A percentile compares a stretch with the other conserved stretches of the same genome.
These are phyloP conservation scores for Boletus tomentosulus DNA, from an alignment of 768 basidiomycete genomes.

Conservation along the genomic window DNA sequence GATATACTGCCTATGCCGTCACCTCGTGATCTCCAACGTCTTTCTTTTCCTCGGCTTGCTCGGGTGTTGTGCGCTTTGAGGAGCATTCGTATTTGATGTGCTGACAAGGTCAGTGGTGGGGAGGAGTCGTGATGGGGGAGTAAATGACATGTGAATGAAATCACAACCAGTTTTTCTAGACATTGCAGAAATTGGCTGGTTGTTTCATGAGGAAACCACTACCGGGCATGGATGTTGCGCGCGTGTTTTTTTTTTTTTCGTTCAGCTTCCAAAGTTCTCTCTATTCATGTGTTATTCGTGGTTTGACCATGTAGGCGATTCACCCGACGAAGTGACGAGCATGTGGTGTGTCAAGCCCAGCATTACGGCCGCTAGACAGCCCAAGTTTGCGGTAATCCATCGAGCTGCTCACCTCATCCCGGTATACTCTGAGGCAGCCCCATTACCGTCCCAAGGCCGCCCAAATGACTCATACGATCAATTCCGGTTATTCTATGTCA, in stretches of 20 bases:
- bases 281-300: conserved; percentile 21
- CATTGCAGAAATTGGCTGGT: no score
- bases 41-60: no score
- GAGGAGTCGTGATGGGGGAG: no score
- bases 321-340: conserved; percentile 21
- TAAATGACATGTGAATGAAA: no score
- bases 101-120: no score
- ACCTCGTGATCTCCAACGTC: no score
- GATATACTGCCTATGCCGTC: no score
- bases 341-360: conserved; percentile 27
- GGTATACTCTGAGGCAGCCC: conserved; percentile 10
- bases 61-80: no score
- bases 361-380: not conserved
- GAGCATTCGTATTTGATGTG: no score
- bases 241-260: conserved; percentile 20
- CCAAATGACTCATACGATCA: conserved; percentile 5
- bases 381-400: conserved; percentile 17
- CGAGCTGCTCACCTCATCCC: conserved; percentile 29
- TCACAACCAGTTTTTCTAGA: no score
- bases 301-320: conserved; percentile 14
- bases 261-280: conserved; percentile 2
- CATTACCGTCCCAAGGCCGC: not conserved
- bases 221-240: conserved; percentile 13
- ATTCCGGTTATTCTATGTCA: conserved; percentile 21
- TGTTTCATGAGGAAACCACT: no score